Evolutionary conservation across 2,329 filamentous ascomycete genomes (phyloP), one percentile per base, ranked within the genome.

Genomic region (Aspergillus proliferans): DNA sequence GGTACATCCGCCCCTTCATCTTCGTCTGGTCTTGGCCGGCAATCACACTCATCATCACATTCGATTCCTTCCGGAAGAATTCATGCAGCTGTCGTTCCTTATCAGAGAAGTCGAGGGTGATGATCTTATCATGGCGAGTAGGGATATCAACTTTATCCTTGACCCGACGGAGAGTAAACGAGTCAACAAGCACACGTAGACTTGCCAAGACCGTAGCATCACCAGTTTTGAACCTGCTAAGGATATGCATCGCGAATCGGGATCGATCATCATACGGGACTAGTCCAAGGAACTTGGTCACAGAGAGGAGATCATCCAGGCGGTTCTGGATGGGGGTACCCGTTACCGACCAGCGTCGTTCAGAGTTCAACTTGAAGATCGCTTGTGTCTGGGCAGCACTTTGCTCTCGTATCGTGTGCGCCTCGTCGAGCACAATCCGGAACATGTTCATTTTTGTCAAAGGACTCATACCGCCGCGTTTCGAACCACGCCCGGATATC

Each of bases 261-360:
- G 76, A 74, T 47, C 82, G 81, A 44, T 92, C 85, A 52, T 95
- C 84, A 61, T 97, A 97, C 0, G 92, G 92, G 59, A 84, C 83
- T 12, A 97, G 75, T 12, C 87, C 83, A 39, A 97, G 74, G 62
- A 97, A 97, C 28, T 85, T 87, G 50, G 95, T 83, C 2, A 97
- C 75, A 1, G 92, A 87, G 12, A 88, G 87, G 19, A 97, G 77
- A 65, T 98, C 93, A 56, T 94, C 90, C 2, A 97, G 77, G 3
- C 88, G 85, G 63, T 98, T 98, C 69, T 97, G 92, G 7, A 97
- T 88, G 0, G 91, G 93, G 0, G 93, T 97, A 47, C 92, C 93
- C 0, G 93, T 97, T n/a, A 97, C 88, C 2, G 91, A 92, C 93
- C 93, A 98, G 30, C 91, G 85, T 28, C 91, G 83, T 62, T 87